These are phyloP conservation scores for Camillea tinctor DNA, from an alignment of 2,329 filamentous ascomycete species.

Conservation along the genomic window DNA sequence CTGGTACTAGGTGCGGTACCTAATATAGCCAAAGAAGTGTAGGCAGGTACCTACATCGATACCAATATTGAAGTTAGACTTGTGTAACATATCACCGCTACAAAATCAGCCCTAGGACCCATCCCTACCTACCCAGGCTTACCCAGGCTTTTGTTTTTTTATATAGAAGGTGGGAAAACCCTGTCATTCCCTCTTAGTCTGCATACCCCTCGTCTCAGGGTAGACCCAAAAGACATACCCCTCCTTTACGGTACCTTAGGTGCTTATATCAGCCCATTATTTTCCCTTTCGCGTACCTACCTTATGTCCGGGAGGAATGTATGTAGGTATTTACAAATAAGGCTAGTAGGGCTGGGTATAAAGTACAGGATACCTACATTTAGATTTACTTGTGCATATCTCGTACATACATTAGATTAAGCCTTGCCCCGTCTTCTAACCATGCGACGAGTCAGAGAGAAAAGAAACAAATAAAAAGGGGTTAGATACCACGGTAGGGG, in stretches of 20 bases:
- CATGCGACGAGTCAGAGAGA: background rate
- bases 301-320: background rate
- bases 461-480: background rate
- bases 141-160: too few relatives aligned
- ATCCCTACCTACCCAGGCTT: conserved; percentile 9
- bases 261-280: background rate
- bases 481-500: too few relatives aligned
- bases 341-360: background rate
- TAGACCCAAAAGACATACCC: background rate
- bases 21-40: too few relatives aligned
- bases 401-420: background rate
- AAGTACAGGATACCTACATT: background rate
- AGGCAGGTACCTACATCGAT: background rate
- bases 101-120: conserved; percentile 6
- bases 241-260: background rate
- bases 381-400: background rate
- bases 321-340: background rate
- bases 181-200: conserved; percentile 5
- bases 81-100: background rate
- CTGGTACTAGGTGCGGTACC: too few relatives aligned
- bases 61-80: conserved; percentile 4
- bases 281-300: background rate
- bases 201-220: conserved; percentile 11
- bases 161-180: conserved; percentile 15
- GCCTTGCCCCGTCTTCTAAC: background rate